Evolutionary conservation across 2,329 filamentous ascomycete species (phyloP).

Genomic region (Penicillium sp.): DNA sequence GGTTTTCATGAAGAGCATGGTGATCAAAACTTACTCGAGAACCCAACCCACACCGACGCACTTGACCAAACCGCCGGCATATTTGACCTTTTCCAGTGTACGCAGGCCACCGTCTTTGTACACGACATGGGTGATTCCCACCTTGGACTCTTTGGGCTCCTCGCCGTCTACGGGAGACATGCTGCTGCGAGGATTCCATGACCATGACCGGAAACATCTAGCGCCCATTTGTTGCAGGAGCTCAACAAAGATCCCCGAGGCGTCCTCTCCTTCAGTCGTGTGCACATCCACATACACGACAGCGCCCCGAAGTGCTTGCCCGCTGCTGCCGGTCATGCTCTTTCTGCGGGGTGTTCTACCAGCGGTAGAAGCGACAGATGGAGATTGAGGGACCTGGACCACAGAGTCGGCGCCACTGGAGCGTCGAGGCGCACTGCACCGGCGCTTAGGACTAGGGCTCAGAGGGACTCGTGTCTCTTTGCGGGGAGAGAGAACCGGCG

Average conservation of each 20-base stretch:
- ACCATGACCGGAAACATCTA: constrained; percentile 68
- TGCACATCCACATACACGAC: constrained; percentile 80
- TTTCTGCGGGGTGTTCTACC: constrained; percentile 26
- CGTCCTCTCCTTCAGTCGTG: constrained; percentile 73
- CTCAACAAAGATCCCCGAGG: constrained; percentile 73
- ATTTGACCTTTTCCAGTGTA: constrained; percentile 73
- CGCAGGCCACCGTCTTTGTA: constrained; percentile 80
- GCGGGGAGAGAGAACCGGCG: constrained; percentile 23
- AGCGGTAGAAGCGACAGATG: constrained; percentile 20
- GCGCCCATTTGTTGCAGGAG: constrained; percentile 77
- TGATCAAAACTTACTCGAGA: constrained; percentile 61
- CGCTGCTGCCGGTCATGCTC: constrained; percentile 17
- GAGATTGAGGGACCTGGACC: constrained; percentile 8
- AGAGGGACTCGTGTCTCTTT: constrained; percentile 18
- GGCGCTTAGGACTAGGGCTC: constrained; percentile 18
- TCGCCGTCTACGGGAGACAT: constrained; percentile 29
- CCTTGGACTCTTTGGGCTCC: constrained; percentile 42
- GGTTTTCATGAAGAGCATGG: not conserved
- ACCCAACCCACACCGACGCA: constrained; percentile 88
- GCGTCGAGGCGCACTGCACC: constrained; percentile 11
- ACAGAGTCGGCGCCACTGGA: constrained; percentile 7
- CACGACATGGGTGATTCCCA: constrained; percentile 81
- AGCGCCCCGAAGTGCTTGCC: constrained; percentile 58
- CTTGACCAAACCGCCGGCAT: constrained; percentile 66
- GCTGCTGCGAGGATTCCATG: constrained; percentile 59